Evolutionary conservation across 371 early-diverging fungal genomes (phyloP).

Genomic region (Rhizopus delemar): DNA sequence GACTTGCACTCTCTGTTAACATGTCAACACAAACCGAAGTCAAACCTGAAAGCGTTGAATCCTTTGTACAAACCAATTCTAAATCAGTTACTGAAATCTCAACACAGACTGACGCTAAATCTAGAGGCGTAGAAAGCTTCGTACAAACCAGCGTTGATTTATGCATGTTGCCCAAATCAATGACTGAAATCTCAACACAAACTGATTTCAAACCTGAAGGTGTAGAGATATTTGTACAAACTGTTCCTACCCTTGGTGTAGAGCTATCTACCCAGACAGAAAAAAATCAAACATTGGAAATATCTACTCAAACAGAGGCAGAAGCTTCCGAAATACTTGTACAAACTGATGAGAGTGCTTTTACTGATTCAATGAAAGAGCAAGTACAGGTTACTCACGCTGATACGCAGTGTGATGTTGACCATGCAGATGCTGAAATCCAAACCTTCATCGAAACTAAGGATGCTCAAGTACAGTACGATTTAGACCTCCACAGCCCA

Average conservation of each 20-base stretch:
- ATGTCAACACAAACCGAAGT: constrained; percentile 13
- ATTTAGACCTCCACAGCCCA: background rate
- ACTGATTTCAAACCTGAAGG: constrained; percentile 6
- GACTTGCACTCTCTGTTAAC: background rate
- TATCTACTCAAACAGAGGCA: constrained; percentile 12
- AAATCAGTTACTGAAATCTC: background rate
- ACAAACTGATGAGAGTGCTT: constrained; percentile 10
- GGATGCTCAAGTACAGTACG: constrained; percentile 20
- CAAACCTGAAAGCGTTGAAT: constrained; percentile 7
- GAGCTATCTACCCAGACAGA: constrained; percentile 12
- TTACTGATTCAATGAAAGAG: background rate
- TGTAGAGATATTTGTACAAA: constrained; percentile 10
- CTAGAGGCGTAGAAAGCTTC: constrained; percentile 4
- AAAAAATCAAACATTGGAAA: background rate
- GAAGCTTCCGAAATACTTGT: constrained; percentile 7
- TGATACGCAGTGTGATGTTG: background rate
- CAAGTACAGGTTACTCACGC: background rate
- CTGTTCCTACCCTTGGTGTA: background rate
- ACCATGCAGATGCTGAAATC: constrained; percentile 1
- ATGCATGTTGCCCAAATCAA: background rate
- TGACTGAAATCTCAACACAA: constrained; percentile 12
- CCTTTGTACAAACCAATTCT: constrained; percentile 2
- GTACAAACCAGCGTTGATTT: constrained; percentile 3
- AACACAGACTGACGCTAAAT: constrained; percentile 2
- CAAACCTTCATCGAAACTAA: constrained; percentile 6